These are phyloP conservation scores for Paracamarosporium sp. DNA, from an alignment of 2,329 filamentous ascomycete species.

Conservation along the genomic window DNA sequence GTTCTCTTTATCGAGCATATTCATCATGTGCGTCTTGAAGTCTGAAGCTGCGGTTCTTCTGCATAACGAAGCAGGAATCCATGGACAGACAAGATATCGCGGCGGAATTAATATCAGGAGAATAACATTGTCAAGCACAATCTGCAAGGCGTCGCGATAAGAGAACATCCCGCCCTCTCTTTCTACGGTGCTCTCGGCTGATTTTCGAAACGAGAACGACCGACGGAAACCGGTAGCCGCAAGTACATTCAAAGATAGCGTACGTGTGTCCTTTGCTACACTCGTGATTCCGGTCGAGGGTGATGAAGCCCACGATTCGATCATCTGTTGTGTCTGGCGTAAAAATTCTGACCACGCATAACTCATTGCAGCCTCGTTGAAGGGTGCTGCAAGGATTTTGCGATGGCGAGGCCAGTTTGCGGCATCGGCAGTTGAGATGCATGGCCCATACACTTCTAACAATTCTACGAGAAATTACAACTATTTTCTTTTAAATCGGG, in stretches of 20 bases:
- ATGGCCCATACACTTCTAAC: conserved; percentile 19
- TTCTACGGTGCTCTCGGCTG: neutral
- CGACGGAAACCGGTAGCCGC: conserved; percentile 38
- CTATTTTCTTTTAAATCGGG: neutral
- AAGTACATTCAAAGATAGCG: conserved; percentile 44
- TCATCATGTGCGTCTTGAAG: conserved; percentile 18
- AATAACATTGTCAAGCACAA: conserved; percentile 32
- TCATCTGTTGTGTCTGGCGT: conserved; percentile 56
- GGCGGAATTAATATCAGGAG: conserved; percentile 14
- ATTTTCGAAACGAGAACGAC: conserved; percentile 14
- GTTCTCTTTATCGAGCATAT: conserved; percentile 20
- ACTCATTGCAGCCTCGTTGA: conserved; percentile 51
- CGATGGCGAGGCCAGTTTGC: conserved; percentile 53
- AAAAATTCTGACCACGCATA: conserved; percentile 64
- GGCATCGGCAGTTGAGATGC: conserved; percentile 16
- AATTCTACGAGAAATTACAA: neutral
- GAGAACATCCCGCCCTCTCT: too few relatives aligned
- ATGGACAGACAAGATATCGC: neutral
- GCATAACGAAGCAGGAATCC: conserved; percentile 25
- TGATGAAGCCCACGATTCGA: conserved; percentile 22
- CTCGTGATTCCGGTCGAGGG: conserved; percentile 12
- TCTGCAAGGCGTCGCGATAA: conserved; percentile 18
- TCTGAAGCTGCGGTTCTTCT: conserved; percentile 15
- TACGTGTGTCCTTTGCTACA: conserved; percentile 32
- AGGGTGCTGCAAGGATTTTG: conserved; percentile 47